Percentiles rank a stretch among this genome's conserved stretches.
These are phyloP conservation scores for Fusarium nanum DNA, from an alignment of 2,329 filamentous ascomycete species.

Conservation along the genomic window DNA sequence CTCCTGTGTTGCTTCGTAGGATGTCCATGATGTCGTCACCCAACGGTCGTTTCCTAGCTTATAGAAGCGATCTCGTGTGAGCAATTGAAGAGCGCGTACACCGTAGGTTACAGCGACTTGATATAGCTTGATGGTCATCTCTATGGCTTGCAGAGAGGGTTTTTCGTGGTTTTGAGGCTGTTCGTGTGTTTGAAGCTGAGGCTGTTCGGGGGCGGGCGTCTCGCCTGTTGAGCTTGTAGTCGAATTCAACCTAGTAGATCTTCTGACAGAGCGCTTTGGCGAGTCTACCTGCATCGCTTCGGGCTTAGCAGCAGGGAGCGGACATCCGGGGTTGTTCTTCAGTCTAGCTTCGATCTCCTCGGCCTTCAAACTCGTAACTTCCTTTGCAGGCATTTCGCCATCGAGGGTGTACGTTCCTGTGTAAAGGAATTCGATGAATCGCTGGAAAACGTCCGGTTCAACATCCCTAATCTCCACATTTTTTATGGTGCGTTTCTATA, in stretches of 20 bases:
- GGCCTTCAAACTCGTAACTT: neutral
- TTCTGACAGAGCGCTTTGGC: neutral
- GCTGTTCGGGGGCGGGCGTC: neutral
- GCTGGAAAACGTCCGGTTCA: slow-evolving; percentile 44
- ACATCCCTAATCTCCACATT: slow-evolving; percentile 48
- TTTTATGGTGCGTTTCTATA: slow-evolving; percentile 1
- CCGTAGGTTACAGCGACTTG: slow-evolving; percentile 53
- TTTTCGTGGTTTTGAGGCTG: neutral
- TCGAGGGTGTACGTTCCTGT: slow-evolving; percentile 40
- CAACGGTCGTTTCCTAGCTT: slow-evolving; percentile 19
- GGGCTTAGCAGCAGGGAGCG: neutral
- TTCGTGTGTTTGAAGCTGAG: no score
- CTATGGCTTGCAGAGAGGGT: neutral
- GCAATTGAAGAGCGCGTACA: slow-evolving; percentile 48
- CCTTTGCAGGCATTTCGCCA: neutral
- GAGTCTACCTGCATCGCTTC: neutral
- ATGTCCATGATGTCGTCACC: neutral
- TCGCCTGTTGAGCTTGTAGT: neutral
- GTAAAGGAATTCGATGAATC: slow-evolving; percentile 52
- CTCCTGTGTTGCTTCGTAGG: slow-evolving; percentile 13
- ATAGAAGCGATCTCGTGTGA: slow-evolving; percentile 50
- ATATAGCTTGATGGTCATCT: slow-evolving; percentile 47
- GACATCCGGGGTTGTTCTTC: slow-evolving; percentile 2
- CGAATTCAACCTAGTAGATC: slow-evolving; percentile 17
- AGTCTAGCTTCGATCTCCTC: slow-evolving; percentile 24